Evolutionary conservation across 148 eudicot species (phyloP).

Genomic region (Nyssa sinensis): DNA sequence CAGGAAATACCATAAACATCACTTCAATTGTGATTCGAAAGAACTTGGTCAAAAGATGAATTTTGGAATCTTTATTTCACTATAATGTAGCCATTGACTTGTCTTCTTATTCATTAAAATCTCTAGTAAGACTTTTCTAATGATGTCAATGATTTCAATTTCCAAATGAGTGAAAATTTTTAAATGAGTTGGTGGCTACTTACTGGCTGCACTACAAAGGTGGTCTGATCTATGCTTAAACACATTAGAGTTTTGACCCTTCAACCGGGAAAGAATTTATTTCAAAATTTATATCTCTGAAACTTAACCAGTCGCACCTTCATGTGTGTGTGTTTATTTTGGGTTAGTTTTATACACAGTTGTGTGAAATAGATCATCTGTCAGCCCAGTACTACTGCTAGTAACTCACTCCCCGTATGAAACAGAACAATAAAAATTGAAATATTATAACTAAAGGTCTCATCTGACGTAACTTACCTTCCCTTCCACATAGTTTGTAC

Average conservation of each 20-base stretch:
- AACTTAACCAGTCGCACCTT: neutral
- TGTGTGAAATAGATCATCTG: no score
- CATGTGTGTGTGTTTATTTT: no score
- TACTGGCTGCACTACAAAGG: neutral
- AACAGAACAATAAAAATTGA: no score
- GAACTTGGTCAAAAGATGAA: no score
- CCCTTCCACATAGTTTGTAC: no score
- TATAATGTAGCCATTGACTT: no score
- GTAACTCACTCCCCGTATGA: no score
- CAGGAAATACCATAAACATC: no score
- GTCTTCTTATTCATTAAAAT: no score
- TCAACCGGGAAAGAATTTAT: neutral
- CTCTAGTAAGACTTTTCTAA: neutral
- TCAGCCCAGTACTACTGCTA: no score
- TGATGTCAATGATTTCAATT: neutral
- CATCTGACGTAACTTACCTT: neutral
- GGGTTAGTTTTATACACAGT: neutral
- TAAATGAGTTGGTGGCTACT: neutral
- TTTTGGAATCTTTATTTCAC: no score
- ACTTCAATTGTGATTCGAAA: neutral
- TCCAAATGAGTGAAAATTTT: neutral
- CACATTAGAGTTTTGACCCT: neutral
- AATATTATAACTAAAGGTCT: neutral
- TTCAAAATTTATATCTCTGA: neutral
- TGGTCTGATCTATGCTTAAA: neutral